Percentiles rank a stretch among this genome's conserved stretches.
These are phyloP conservation scores for Cairneyella variabilis DNA, from an alignment of 495 filamentous ascomycete genomes.

Conservation along the genomic window DNA sequence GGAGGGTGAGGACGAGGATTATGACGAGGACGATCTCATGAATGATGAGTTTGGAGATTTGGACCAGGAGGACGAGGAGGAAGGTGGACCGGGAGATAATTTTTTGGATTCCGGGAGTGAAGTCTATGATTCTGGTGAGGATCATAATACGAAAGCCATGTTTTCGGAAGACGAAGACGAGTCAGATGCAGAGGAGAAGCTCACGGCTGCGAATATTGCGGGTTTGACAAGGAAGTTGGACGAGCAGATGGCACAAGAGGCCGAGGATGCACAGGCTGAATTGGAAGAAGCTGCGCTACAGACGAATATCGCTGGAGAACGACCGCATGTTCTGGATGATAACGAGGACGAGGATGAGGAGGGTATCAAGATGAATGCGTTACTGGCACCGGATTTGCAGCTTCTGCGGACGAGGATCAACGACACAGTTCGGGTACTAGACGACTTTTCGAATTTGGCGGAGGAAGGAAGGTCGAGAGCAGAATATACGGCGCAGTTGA, in stretches of 20 bases:
- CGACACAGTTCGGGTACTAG: constrained; percentile 86
- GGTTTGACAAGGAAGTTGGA: constrained; percentile 84
- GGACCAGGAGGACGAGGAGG: constrained; percentile 38
- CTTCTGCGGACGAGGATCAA: constrained; percentile 86
- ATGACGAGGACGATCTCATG: constrained; percentile 30
- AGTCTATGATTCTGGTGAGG: constrained; percentile 72
- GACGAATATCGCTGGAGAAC: constrained; percentile 89
- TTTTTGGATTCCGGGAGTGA: constrained; percentile 59
- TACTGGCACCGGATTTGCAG: constrained; percentile 83
- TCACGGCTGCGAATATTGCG: constrained; percentile 95
- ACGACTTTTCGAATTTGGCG: constrained; percentile 74
- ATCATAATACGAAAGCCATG: constrained; percentile 53
- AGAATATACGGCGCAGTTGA: constrained; percentile 80
- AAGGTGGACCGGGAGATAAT: constrained; percentile 46
- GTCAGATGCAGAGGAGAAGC: constrained; percentile 80
- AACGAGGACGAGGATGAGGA: constrained; percentile 44
- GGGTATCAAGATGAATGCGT: constrained; percentile 41
- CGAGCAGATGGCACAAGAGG: constrained; percentile 60
- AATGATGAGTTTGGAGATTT: constrained; percentile 54
- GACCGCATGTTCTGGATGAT: constrained; percentile 66
- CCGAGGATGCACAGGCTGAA: constrained; percentile 72
- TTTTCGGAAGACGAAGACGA: constrained; percentile 96
- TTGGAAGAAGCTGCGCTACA: constrained; percentile 86
- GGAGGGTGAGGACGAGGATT: constrained; percentile 36
- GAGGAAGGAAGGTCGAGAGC: constrained; percentile 75